A percentile compares a stretch with the other conserved stretches of the same genome.
phyloP scores from a whole-genome alignment of 345 rosid species.

The Murraya paniculata region DNA sequence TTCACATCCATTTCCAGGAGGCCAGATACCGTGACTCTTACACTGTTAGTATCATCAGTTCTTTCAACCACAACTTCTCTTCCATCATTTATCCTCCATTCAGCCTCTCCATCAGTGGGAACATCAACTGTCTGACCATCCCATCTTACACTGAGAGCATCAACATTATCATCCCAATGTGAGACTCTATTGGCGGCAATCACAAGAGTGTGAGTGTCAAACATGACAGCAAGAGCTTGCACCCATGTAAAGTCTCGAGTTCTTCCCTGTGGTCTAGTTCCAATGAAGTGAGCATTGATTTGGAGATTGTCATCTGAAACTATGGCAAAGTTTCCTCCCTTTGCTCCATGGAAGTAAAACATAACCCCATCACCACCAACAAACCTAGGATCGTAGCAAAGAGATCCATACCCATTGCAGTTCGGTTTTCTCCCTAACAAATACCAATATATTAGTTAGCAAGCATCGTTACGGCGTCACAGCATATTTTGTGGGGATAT shows the following conservation, averaged over 20 bases:
- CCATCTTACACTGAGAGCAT: conserved; percentile 52
- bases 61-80: conserved; percentile 56
- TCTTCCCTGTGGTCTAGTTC: conserved; percentile 72
- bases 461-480: background rate
- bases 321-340: conserved; percentile 81
- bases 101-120: conserved; percentile 62
- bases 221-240: conserved; percentile 72
- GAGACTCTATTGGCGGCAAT: conserved; percentile 54
- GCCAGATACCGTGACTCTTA: conserved; percentile 50
- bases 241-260: conserved; percentile 93
- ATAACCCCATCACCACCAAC: conserved; percentile 84
- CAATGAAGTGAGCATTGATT: conserved; percentile 86
- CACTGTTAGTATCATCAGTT: conserved; percentile 54
- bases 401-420: conserved; percentile 76
- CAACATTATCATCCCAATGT: conserved; percentile 55
- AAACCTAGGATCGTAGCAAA: conserved; percentile 83
- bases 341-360: conserved; percentile 90
- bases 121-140: conserved; percentile 50
- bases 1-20: conserved; percentile 54
- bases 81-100: conserved; percentile 44
- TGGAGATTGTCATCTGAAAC: conserved; percentile 74
- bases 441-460: background rate
- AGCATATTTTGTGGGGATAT: background rate
- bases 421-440: conserved; percentile 65
- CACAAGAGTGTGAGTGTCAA: conserved; percentile 61